Percentiles rank a stretch among this genome's conserved stretches.
These are phyloP conservation scores for Physaria fendleri DNA, from an alignment of 345 rosid species.

Conservation along the genomic window DNA sequence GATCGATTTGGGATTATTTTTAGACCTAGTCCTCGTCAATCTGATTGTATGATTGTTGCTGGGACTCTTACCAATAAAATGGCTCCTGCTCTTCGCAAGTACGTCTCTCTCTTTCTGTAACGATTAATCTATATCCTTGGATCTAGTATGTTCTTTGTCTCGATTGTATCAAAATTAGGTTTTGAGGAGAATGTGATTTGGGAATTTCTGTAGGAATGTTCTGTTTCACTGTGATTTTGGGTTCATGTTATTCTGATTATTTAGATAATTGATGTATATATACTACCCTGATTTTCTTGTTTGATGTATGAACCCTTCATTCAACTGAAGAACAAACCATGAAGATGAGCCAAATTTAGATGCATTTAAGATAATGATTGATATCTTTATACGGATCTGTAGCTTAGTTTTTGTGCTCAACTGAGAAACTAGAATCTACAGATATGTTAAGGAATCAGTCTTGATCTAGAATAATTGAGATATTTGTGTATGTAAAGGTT, in stretches of 20 bases:
- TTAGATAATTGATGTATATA: not conserved
- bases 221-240: not conserved
- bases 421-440: not conserved
- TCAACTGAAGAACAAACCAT: too few relatives aligned
- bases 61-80: constrained; percentile 98
- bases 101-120: constrained; percentile 15
- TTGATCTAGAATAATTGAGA: not conserved
- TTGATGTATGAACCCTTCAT: too few relatives aligned
- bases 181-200: constrained; percentile 1
- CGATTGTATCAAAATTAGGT: constrained; percentile 9
- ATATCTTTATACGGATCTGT: not conserved
- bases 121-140: not conserved
- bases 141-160: constrained; percentile 1
- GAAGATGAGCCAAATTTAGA: not conserved
- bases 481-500: too few relatives aligned
- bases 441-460: not conserved
- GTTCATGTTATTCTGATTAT: not conserved
- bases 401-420: not conserved
- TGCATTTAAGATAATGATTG: not conserved
- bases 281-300: too few relatives aligned
- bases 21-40: constrained; percentile 97
- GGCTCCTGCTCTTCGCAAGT: constrained; percentile 99
- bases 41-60: constrained; percentile 98
- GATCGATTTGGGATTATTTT: constrained; percentile 93
- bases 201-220: not conserved